Base-by-base conservation (phyloP, 768 basidiomycete species). In the Rhodotorula kratochvilovae region DNA sequence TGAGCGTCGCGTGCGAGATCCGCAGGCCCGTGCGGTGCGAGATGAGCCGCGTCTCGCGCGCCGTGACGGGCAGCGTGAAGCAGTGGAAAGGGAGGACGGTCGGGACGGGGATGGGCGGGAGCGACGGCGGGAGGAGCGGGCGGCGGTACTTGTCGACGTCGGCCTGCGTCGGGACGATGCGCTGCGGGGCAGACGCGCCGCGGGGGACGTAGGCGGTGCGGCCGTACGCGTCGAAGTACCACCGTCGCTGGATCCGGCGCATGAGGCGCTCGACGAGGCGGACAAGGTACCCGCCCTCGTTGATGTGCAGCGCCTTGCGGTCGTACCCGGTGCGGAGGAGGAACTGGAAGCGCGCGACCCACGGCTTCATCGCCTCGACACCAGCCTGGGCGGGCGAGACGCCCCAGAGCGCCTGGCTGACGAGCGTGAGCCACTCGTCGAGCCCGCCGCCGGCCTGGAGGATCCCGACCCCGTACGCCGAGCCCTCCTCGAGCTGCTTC, bases 31-130 rank as follows among this genome's bases (percentile, higher is more conserved):
- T 84, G 61, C 83, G 78, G 67, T 85, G 83, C 10, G 83, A 82
- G 50, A 85, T 83, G 23, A 85, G 75, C 29, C 85, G 83, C 33
- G 81, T 82, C 35, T 80, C 78, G 29, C 84, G 80, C 29, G 82
- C 68, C 4, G 79, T 77, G 51, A 85, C 72, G 16, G 85, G 82
- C 61, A 84, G 81, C 5, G 82, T 83, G 78, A 85, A 85, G 35
- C 84, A 84, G 61, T 85, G 83, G 76, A 85, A 85, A 1, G 85
- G 85, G 13, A 85, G 71, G 29, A 85, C 82, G 36, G 82, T 76
- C 10, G 76, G 61, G 13, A 68, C 61, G 3, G 74, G 61, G 15
- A 70, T 62, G 8, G 59, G 61, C 19, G 72, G 65, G 13, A 76
- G 72, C 12, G 63, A 63, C 23, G 72, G 66, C 5, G 76, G 76